Evolutionary conservation across 495 filamentous ascomycete species (phyloP).

Genomic region (Penicillium cataractarum): DNA sequence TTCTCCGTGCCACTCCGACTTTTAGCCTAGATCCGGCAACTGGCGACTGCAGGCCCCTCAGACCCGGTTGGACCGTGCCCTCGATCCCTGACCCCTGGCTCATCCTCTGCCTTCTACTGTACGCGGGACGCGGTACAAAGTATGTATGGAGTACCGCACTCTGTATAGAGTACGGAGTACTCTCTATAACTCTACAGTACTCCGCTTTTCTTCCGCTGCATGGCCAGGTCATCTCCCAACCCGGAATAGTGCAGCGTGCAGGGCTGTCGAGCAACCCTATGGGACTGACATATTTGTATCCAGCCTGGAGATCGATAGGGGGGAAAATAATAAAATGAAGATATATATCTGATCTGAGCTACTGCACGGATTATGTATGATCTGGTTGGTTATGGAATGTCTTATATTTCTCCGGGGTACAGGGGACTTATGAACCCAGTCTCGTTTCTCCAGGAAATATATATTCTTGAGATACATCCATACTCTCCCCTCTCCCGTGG

Average conservation of each 20-base stretch:
- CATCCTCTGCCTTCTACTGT: not conserved
- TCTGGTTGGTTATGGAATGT: not conserved
- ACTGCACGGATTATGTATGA: not conserved
- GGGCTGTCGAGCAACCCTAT: conserved; percentile 20
- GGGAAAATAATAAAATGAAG: not conserved
- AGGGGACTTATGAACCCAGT: not conserved
- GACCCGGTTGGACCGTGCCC: conserved; percentile 32
- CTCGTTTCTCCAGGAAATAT: not conserved
- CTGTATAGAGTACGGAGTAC: too few relatives aligned
- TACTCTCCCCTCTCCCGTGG: too few relatives aligned
- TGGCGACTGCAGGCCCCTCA: conserved; percentile 23
- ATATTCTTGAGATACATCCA: not conserved
- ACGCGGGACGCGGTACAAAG: not conserved
- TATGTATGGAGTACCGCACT: not conserved
- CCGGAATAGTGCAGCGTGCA: conserved; percentile 22
- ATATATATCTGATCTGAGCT: not conserved
- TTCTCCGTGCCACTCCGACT: conserved; percentile 35
- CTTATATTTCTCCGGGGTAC: conserved; percentile 3
- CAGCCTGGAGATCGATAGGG: not conserved
- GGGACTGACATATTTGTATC: not conserved
- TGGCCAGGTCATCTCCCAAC: conserved; percentile 26
- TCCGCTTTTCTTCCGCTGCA: conserved; percentile 10
- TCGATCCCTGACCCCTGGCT: conserved; percentile 21
- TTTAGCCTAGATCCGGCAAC: conserved; percentile 29
- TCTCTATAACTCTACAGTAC: too few relatives aligned